Percentiles rank a stretch among this genome's conserved stretches.
phyloP scores from a whole-genome alignment of 768 basidiomycete genomes.

The Hygrophorus pudorinus region DNA sequence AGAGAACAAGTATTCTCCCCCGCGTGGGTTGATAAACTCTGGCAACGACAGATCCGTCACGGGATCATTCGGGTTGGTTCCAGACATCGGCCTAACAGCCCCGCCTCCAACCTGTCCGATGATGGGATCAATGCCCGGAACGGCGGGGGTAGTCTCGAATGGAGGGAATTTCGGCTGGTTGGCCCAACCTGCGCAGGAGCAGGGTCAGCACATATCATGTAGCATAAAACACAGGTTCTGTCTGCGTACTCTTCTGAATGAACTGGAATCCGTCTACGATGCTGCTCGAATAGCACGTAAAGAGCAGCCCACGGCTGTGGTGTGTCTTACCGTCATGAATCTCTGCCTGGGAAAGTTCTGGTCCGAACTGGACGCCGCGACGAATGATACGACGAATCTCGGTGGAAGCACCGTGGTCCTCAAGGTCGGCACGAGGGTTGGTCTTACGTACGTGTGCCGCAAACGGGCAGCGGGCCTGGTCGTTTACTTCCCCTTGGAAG shows the following conservation, averaged over 20 bases:
- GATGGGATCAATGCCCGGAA: conserved; percentile 37
- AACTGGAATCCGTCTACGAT: conserved; percentile 32
- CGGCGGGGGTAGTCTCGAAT: conserved; percentile 16
- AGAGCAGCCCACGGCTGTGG: conserved; percentile 39
- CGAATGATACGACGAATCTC: conserved; percentile 11
- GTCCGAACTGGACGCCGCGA: conserved; percentile 34
- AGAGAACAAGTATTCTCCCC: conserved; percentile 46
- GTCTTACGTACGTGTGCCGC: conserved; percentile 40
- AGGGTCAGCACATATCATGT: neutral
- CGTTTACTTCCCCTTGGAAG: conserved; percentile 16
- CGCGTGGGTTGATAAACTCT: conserved; percentile 32
- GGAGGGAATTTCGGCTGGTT: conserved; percentile 28
- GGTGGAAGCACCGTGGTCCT: conserved; percentile 11
- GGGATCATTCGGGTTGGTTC: conserved; percentile 23
- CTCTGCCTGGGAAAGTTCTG: conserved; percentile 36
- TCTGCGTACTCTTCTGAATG: conserved; percentile 27
- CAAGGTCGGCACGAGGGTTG: conserved; percentile 34
- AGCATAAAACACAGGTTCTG: neutral
- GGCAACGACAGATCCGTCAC: conserved; percentile 21
- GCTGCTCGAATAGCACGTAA: conserved; percentile 33
- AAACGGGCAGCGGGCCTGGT: conserved; percentile 34
- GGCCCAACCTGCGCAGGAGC: conserved; percentile 23
- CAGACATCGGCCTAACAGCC: conserved; percentile 14
- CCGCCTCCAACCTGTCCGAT: conserved; percentile 25
- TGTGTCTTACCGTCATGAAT: conserved; percentile 24